Percentiles rank a stretch among this genome's conserved stretches.
phyloP scores from a whole-genome alignment of 169 alveolate genomes.

The Plasmodium relictum region DNA sequence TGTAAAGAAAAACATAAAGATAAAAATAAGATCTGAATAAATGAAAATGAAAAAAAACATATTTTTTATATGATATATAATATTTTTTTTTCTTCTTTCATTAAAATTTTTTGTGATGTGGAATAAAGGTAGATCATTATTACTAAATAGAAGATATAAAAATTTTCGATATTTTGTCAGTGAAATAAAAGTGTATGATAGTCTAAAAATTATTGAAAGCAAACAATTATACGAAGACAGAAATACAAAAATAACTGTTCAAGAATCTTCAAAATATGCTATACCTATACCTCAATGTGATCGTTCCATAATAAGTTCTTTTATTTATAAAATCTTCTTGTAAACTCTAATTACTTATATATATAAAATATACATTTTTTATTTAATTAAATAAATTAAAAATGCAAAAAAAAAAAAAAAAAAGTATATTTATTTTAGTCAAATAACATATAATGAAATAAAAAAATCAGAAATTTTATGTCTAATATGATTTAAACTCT shows the following conservation, averaged over 20 bases:
- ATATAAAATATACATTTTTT: background rate
- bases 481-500: background rate
- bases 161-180: slow-evolving; percentile 46
- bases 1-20: background rate
- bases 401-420: background rate
- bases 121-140: slow-evolving; percentile 43
- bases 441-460: background rate
- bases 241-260: slow-evolving; percentile 66
- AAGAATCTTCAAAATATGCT: slow-evolving; percentile 69
- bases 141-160: slow-evolving; percentile 53
- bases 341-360: slow-evolving; percentile 8
- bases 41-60: background rate
- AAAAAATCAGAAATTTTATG: slow-evolving; percentile 5
- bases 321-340: slow-evolving; percentile 50
- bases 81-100: slow-evolving; percentile 22
- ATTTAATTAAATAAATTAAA: background rate
- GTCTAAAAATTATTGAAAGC: slow-evolving; percentile 59
- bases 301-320: slow-evolving; percentile 67
- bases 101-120: slow-evolving; percentile 35
- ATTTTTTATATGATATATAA: slow-evolving; percentile 13
- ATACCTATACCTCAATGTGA: slow-evolving; percentile 75
- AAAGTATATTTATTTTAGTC: background rate
- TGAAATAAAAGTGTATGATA: slow-evolving; percentile 72
- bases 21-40: background rate
- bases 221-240: slow-evolving; percentile 68